A percentile compares a stretch with the other conserved stretches of the same genome.
Conservation (phyloP, 345 rosid genomes). For the Hibiscus mutabilis region DNA sequence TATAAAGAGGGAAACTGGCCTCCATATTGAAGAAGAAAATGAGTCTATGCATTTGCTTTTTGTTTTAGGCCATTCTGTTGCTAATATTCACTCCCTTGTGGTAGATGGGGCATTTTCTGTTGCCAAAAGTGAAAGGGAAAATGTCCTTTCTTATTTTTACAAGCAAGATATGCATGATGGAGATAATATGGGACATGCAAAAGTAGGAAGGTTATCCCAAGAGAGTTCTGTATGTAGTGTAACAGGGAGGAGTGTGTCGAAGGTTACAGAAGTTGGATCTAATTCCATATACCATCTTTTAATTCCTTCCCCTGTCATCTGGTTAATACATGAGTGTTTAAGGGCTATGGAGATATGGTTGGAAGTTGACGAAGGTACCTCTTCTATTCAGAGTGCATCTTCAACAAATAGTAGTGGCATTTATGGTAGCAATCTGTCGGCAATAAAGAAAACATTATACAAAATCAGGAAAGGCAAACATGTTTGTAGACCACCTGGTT, state of each 20-base stretch:
- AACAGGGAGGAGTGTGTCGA: slow-evolving; percentile 36
- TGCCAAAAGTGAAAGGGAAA: slow-evolving; percentile 33
- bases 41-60: slow-evolving; percentile 54
- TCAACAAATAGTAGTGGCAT: slow-evolving; percentile 32
- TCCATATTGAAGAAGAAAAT: slow-evolving; percentile 64
- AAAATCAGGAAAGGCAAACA: slow-evolving; percentile 49
- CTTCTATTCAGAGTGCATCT: slow-evolving; percentile 24
- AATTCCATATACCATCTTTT: slow-evolving; percentile 19
- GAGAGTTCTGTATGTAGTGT: slow-evolving; percentile 64
- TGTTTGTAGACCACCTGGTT: slow-evolving; percentile 42
- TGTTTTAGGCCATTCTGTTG: slow-evolving; percentile 52
- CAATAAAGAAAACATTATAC: slow-evolving; percentile 49
- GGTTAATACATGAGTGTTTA: slow-evolving; percentile 67
- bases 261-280: slow-evolving; percentile 32
- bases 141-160: slow-evolving; percentile 18
- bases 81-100: slow-evolving; percentile 65
- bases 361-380: slow-evolving; percentile 50
- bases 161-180: slow-evolving; percentile 38
- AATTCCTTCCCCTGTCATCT: slow-evolving; percentile 55
- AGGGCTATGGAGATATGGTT: slow-evolving; percentile 64
- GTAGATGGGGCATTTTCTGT: slow-evolving; percentile 56
- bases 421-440: slow-evolving; percentile 34
- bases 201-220: slow-evolving; percentile 75
- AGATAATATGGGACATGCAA: slow-evolving; percentile 63
- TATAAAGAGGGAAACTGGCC: slow-evolving; percentile 80